Conservation (phyloP, 2,329 filamentous ascomycete species). For the Alternaria novae-zelandiae region DNA sequence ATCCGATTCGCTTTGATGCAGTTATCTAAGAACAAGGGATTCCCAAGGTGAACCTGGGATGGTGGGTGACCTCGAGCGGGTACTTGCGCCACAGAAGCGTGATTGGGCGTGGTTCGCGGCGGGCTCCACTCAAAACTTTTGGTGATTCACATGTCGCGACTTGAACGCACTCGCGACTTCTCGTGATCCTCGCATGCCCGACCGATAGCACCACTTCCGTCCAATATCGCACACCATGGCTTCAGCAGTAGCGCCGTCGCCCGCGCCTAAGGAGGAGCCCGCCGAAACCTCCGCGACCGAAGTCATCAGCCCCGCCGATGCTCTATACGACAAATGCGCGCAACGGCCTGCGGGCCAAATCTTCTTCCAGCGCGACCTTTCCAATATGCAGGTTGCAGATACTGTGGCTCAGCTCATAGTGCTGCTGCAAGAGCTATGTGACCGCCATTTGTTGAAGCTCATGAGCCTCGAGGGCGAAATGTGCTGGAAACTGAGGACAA, state of each 20-base stretch:
- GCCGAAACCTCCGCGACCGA: conserved; percentile 13
- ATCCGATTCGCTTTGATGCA: neutral
- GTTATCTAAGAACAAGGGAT: neutral
- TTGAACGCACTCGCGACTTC: conserved; percentile 8
- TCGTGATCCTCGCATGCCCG: conserved; percentile 22
- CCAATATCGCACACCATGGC: conserved; percentile 26
- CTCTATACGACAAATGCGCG: conserved; percentile 49
- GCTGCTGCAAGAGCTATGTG: conserved; percentile 43
- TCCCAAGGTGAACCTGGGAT: neutral
- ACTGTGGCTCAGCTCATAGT: conserved; percentile 40
- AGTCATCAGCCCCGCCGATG: conserved; percentile 32
- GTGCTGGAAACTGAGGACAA: conserved; percentile 47
- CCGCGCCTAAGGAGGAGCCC: conserved; percentile 28
- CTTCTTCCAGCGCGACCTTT: conserved; percentile 50
- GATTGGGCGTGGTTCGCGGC: neutral
- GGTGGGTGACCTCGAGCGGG: neutral
- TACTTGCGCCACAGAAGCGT: neutral
- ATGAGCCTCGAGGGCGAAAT: conserved; percentile 45
- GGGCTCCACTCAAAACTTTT: conserved; percentile 15
- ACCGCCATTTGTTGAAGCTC: conserved; percentile 47
- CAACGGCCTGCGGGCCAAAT: conserved; percentile 42
- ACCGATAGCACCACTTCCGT: conserved; percentile 21
- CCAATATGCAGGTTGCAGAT: conserved; percentile 45
- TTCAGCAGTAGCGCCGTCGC: conserved; percentile 23
- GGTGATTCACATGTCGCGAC: conserved; percentile 4